Evolutionary conservation across 2,329 filamentous ascomycete species (phyloP), one percentile per base, ranked within the genome.

Genomic region (Fusarium siculi): DNA sequence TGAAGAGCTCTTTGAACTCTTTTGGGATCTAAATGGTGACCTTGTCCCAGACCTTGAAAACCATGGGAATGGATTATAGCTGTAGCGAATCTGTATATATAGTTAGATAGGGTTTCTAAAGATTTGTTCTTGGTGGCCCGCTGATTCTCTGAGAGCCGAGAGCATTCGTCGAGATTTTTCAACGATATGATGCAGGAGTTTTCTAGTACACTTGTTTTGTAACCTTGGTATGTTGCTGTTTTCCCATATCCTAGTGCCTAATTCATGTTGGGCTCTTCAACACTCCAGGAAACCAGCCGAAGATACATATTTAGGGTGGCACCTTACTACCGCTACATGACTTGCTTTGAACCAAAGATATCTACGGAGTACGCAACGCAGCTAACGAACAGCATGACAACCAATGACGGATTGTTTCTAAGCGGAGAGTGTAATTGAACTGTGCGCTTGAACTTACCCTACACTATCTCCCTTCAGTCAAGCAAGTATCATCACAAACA

Each of bases 1-100:
- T 91, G 78, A 79, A 74, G 36, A 40, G 30, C 7, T 63, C 9
- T 39, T 59, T 19, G 16, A 34, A 44, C 52, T 50, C n/a, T 63
- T 37, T 53, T 55, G 30, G 40, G 42, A 52, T 55, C 39, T 56
- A 49, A 56, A 46, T 57, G 40, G 30, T 53, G 66, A 47, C 28
- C 54, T 53, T 43, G 59, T 52, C 36, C 44, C 53, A 16, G 25
- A 37, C 25, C 23, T 74, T 74, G 67, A 61, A 73, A 68, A 68
- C 42, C 62, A 56, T 37, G 30, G 50, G 47, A 36, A 60, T 60
- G 42, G 69, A 63, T 58, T 72, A 73, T 70, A 44, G 58, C 47
- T 74, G 66, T 70, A 75, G 76, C 67, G 66, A 75, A 72, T 68
- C 70, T 74, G 56, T 78, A 76, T 78, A 77, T 62, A 77, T 78